phyloP scores from a whole-genome alignment of 306 rosid species.

The Purshia tridentata region DNA sequence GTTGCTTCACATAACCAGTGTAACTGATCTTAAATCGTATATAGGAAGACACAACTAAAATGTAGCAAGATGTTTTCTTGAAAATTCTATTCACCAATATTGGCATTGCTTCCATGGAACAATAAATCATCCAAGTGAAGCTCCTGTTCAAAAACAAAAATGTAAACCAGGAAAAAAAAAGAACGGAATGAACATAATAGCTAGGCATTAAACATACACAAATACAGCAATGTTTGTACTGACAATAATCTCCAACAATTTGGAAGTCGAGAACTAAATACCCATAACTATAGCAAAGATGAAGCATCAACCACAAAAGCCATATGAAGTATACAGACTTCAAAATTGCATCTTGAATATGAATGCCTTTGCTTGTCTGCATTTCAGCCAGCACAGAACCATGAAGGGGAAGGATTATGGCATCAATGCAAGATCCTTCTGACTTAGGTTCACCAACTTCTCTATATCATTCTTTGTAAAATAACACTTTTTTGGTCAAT shows the following conservation, averaged over 20 bases:
- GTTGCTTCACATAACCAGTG: constrained; percentile 87
- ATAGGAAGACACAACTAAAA: neutral
- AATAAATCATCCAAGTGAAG: neutral
- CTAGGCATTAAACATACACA: constrained; percentile 9
- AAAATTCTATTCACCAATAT: neutral
- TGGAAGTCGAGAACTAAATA: constrained; percentile 50
- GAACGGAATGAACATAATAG: constrained; percentile 2
- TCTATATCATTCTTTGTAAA: constrained; percentile 69
- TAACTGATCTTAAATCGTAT: neutral
- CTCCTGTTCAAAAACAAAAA: too few relatives aligned
- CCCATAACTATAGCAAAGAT: constrained; percentile 7
- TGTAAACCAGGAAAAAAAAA: neutral
- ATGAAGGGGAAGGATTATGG: constrained; percentile 66
- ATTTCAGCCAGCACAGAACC: constrained; percentile 85
- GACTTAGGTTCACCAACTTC: constrained; percentile 65
- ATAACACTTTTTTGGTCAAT: constrained; percentile 19
- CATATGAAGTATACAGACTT: neutral
- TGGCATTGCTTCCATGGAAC: neutral
- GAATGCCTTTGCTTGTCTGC: constrained; percentile 51
- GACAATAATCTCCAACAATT: constrained; percentile 30
- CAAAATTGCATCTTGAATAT: constrained; percentile 10
- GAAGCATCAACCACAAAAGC: constrained; percentile 29
- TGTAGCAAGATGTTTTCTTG: neutral
- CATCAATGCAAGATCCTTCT: constrained; percentile 91
- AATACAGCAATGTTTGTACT: too few relatives aligned